Percentiles rank a stretch among this genome's conserved stretches.
Evolutionary conservation across 78 protist genomes (phyloP).

Genomic region (Dictyostelium brefeldianum): DNA sequence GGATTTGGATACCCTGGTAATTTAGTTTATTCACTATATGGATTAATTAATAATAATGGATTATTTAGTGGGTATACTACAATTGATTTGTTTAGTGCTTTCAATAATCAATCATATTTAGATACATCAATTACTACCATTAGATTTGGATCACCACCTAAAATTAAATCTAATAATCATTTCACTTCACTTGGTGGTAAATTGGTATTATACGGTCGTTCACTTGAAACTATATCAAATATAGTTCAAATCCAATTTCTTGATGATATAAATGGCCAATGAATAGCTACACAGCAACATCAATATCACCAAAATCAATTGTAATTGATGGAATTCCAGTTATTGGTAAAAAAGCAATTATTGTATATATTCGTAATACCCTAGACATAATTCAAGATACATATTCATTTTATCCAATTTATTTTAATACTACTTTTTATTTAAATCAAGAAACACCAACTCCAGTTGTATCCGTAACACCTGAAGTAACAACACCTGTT

Average conservation of each 20-base stretch:
- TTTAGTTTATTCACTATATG: neutral
- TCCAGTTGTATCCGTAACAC: neutral
- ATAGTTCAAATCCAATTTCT: neutral
- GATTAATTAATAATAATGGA: neutral
- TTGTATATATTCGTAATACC: neutral
- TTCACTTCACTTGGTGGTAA: neutral
- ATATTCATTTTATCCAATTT: too few relatives aligned
- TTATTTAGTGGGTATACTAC: neutral
- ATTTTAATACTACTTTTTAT: neutral
- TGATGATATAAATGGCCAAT: too few relatives aligned
- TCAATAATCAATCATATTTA: neutral
- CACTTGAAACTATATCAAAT: neutral
- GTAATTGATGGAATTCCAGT: too few relatives aligned
- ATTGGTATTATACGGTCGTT: neutral
- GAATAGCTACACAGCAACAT: too few relatives aligned
- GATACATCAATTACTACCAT: neutral
- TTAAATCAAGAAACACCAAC: neutral
- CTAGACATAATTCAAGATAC: neutral
- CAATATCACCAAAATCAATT: too few relatives aligned
- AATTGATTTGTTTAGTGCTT: neutral
- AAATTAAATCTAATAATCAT: too few relatives aligned
- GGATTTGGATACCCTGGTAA: constrained; percentile 15
- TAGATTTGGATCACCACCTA: neutral
- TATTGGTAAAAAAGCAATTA: neutral
- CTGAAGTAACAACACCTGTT: neutral